Conservation (phyloP, 768 basidiomycete genomes). For the Amanita subjunquillea region DNA sequence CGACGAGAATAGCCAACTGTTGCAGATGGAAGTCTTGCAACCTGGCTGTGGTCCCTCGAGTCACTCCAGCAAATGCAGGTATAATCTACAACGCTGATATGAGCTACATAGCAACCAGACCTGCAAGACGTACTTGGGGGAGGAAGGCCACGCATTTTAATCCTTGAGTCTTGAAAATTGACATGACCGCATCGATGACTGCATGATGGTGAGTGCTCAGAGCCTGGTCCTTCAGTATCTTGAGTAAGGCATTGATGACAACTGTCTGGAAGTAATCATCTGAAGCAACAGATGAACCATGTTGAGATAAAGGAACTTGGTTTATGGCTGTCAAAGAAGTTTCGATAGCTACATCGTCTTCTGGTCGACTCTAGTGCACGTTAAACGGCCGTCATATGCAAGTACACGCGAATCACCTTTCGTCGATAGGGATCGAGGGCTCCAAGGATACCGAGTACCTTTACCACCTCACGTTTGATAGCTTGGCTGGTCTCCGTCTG, state of each 20-base stretch:
- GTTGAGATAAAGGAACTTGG: conserved; percentile 59
- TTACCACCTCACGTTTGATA: conserved; percentile 82
- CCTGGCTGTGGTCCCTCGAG: conserved; percentile 69
- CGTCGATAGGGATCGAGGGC: conserved; percentile 93
- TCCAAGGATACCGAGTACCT: conserved; percentile 92
- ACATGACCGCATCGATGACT: conserved; percentile 96
- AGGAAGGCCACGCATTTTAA: conserved; percentile 93
- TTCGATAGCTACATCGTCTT: conserved; percentile 53
- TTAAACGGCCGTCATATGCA: neutral
- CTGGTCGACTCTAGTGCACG: conserved; percentile 39
- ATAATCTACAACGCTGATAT: conserved; percentile 53
- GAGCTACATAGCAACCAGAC: neutral
- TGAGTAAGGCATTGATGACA: conserved; percentile 79
- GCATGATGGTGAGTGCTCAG: conserved; percentile 81
- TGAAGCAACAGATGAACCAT: conserved; percentile 49
- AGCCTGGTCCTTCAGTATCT: conserved; percentile 82
- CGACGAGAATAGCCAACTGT: conserved; percentile 89
- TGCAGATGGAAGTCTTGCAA: conserved; percentile 91
- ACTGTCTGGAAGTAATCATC: conserved; percentile 98
- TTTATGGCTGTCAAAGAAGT: conserved; percentile 51
- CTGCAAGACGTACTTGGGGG: conserved; percentile 55
- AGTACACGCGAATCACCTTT: conserved; percentile 42
- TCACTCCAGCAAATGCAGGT: conserved; percentile 87
- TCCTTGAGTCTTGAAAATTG: conserved; percentile 97
- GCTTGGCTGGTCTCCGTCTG: conserved; percentile 64